phyloP scores from a whole-genome alignment of 208 protist genomes.

The Wallacemonas sp. region DNA sequence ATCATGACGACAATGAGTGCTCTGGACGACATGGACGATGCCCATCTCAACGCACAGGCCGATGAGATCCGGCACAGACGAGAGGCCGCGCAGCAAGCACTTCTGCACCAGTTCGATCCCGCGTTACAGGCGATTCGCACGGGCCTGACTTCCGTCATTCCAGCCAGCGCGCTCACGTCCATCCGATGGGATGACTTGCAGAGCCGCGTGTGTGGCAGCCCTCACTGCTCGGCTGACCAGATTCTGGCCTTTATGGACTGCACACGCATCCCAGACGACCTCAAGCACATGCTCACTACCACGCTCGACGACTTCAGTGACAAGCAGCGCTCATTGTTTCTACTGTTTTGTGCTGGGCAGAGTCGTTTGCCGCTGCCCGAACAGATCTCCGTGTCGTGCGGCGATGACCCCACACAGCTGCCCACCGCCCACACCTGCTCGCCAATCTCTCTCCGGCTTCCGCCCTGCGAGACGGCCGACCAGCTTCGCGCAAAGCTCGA shows the following conservation, averaged over 20 bases:
- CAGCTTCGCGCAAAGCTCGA: constrained; percentile 60
- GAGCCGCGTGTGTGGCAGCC: constrained; percentile 71
- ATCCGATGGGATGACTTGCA: constrained; percentile 85
- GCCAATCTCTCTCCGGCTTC: constrained; percentile 81
- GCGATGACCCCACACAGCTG: constrained; percentile 66
- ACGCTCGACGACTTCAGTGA: constrained; percentile 56
- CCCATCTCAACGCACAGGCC: constrained; percentile 6
- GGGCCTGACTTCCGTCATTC: constrained; percentile 66
- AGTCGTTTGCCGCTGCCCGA: constrained; percentile 79
- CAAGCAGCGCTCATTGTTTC: constrained; percentile 60
- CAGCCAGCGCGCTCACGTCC: constrained; percentile 36
- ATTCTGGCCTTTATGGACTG: constrained; percentile 71
- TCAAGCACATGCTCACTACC: constrained; percentile 52
- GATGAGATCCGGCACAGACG: constrained; percentile 40
- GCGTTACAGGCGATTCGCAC: constrained; percentile 64
- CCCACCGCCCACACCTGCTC: constrained; percentile 90
- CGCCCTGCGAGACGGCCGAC: constrained; percentile 55
- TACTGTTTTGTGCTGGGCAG: constrained; percentile 88
- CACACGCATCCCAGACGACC: constrained; percentile 32
- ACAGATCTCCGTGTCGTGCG: constrained; percentile 73
- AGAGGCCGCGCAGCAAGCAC: constrained; percentile 40
- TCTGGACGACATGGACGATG: constrained; percentile 12
- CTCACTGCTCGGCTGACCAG: constrained; percentile 49
- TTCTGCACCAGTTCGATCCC: constrained; percentile 84
- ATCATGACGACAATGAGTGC: constrained; percentile 8